phyloP scores from a whole-genome alignment of 2,329 filamentous ascomycete species.

The Botrytis porri region DNA sequence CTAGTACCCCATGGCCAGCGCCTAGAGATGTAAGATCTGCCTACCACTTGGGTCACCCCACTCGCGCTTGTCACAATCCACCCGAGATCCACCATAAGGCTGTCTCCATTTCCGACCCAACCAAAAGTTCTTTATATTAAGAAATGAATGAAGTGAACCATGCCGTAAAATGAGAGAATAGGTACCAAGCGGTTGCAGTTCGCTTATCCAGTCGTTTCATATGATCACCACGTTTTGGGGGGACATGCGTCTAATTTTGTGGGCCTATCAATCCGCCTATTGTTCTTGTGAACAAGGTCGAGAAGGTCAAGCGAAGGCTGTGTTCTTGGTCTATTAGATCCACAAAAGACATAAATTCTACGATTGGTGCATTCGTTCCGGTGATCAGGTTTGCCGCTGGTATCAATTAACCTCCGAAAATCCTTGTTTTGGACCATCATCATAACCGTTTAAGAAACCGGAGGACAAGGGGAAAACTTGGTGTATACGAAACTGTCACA shows the following conservation, averaged over 20 bases:
- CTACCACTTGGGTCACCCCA: background rate
- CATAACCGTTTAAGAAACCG: background rate
- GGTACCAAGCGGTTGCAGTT: constrained; percentile 7
- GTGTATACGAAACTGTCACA: background rate
- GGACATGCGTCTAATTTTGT: constrained; percentile 14
- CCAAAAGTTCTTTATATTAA: background rate
- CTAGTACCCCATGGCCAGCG: constrained; percentile 11
- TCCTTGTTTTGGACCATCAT: background rate
- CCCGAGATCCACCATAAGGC: constrained; percentile 13
- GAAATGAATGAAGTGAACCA: background rate
- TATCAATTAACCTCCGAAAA: background rate
- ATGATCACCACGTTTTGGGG: background rate
- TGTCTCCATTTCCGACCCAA: constrained; percentile 11
- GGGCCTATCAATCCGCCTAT: constrained; percentile 12
- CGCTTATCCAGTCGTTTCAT: constrained; percentile 7
- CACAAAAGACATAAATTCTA: background rate
- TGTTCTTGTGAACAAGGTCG: background rate
- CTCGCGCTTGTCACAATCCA: constrained; percentile 12
- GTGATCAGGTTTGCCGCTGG: constrained; percentile 7
- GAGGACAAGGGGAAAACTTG: background rate
- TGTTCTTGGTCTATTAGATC: background rate
- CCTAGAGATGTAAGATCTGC: constrained; percentile 10
- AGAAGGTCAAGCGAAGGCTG: constrained; percentile 2
- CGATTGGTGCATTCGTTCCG: constrained; percentile 4
- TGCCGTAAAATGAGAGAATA: background rate